Percentiles rank a stretch among this genome's conserved stretches.
These are phyloP conservation scores for Blechomonas ayalai DNA, from an alignment of 208 protist species.

Conservation along the genomic window DNA sequence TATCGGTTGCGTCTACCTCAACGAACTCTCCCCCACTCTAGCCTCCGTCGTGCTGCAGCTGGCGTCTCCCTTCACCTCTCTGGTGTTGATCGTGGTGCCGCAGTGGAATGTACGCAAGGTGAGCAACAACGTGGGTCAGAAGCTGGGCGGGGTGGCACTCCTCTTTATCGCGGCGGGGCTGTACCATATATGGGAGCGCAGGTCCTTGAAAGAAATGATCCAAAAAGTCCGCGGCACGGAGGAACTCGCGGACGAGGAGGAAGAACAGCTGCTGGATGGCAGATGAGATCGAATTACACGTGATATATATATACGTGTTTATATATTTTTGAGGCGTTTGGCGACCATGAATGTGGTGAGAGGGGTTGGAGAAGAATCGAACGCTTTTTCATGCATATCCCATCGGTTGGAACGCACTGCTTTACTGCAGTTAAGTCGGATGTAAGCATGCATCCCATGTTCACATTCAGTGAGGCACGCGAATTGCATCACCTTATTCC, in stretches of 20 bases:
- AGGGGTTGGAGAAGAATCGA: too few species aligned
- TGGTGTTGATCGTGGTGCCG: constrained; percentile 67
- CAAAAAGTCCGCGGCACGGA: not conserved
- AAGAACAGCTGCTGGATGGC: constrained; percentile 1
- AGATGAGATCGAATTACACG: not conserved
- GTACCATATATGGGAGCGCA: constrained; percentile 77
- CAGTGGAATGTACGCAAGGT: constrained; percentile 73
- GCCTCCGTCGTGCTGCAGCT: constrained; percentile 78
- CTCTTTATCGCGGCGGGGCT: constrained; percentile 45
- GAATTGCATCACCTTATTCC: too few species aligned
- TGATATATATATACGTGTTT: constrained; percentile 3
- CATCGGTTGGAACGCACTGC: too few species aligned
- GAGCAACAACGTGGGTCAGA: constrained; percentile 47
- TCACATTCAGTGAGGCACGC: too few species aligned
- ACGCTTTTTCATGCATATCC: too few species aligned
- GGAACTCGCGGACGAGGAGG: constrained; percentile 13
- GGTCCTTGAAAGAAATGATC: constrained; percentile 26
- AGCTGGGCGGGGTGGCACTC: constrained; percentile 62
- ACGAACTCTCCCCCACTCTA: constrained; percentile 75
- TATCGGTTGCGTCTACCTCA: constrained; percentile 73
- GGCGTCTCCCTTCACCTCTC: constrained; percentile 59
- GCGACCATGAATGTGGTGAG: too few species aligned
- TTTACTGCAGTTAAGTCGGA: too few species aligned
- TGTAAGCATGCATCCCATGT: too few species aligned
- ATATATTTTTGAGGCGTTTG: too few species aligned